phyloP scores from a whole-genome alignment of 441 rosid species.

The Erodium trifolium region DNA sequence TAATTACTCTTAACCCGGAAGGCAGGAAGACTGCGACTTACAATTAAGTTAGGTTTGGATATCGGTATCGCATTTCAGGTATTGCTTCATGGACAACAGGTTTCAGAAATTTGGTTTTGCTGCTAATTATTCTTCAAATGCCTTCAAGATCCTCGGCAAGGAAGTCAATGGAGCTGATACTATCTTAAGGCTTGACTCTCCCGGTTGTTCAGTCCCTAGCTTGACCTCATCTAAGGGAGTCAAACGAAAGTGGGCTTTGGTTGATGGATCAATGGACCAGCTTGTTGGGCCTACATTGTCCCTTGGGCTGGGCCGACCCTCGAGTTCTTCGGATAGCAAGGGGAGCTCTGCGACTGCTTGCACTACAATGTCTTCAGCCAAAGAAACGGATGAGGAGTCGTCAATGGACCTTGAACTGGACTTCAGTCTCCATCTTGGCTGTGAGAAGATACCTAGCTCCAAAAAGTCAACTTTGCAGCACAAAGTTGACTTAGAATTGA shows the following conservation, averaged over 20 bases:
- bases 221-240: constrained; percentile 41
- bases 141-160: constrained; percentile 44
- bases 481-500: constrained; percentile 62
- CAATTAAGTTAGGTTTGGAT: constrained; percentile 36
- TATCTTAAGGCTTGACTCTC: constrained; percentile 67
- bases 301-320: constrained; percentile 60
- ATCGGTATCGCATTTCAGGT: constrained; percentile 22
- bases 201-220: constrained; percentile 35
- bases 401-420: constrained; percentile 79
- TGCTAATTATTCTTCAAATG: constrained; percentile 42
- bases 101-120: constrained; percentile 42
- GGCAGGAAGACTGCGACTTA: constrained; percentile 42
- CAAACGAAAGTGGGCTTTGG: constrained; percentile 67
- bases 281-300: constrained; percentile 59
- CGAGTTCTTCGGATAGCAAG: constrained; percentile 89
- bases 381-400: constrained; percentile 84
- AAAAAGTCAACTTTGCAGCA: constrained; percentile 25
- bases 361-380: constrained; percentile 67
- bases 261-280: constrained; percentile 34
- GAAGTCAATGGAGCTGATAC: constrained; percentile 36
- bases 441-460: constrained; percentile 38
- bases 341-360: constrained; percentile 77
- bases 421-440: constrained; percentile 76
- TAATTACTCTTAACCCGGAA: constrained; percentile 27
- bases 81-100: constrained; percentile 45